Conservation (phyloP, 1,284 basidiomycete species). For the Mycosarcoma maydis region DNA sequence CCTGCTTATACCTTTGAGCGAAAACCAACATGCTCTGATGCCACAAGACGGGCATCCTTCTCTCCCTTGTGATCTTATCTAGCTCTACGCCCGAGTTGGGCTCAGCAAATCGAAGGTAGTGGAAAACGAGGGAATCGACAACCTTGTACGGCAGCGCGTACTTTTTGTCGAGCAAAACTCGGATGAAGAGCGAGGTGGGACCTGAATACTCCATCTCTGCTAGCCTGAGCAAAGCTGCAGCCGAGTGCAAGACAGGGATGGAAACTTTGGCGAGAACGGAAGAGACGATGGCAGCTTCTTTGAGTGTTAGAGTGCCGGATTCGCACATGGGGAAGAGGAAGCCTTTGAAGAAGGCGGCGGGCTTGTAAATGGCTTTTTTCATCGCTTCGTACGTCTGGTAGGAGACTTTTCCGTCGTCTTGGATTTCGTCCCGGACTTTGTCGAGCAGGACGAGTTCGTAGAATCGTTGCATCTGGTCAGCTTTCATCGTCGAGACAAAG, state of each 20-base stretch:
- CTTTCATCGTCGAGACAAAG: conserved; percentile 96
- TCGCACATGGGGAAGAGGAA: conserved; percentile 95
- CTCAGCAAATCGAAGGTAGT: conserved; percentile 89
- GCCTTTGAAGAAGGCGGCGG: conserved; percentile 97
- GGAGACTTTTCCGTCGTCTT: conserved; percentile 81
- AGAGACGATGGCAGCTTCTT: conserved; percentile 93
- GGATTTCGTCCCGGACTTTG: conserved; percentile 88
- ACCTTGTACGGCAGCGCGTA: conserved; percentile 98
- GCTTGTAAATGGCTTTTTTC: conserved; percentile 93
- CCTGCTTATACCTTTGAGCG: conserved; percentile 94
- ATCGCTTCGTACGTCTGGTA: conserved; percentile 93
- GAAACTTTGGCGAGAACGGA: conserved; percentile 91
- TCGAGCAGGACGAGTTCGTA: conserved; percentile 91
- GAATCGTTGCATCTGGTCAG: conserved; percentile 92
- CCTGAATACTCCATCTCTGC: conserved; percentile 96
- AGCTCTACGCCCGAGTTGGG: conserved; percentile 62
- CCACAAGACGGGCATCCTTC: conserved; percentile 85
- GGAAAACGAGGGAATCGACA: conserved; percentile 95
- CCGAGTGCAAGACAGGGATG: conserved; percentile 93
- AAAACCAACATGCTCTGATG: conserved; percentile 96
- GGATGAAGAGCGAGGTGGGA: conserved; percentile 95
- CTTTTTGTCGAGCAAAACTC: conserved; percentile 96
- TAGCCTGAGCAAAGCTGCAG: conserved; percentile 90
- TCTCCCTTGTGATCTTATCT: conserved; percentile 50
- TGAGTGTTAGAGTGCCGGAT: conserved; percentile 80